Conservation (phyloP, 805 yeast species). For the Candida cerambycidarum region DNA sequence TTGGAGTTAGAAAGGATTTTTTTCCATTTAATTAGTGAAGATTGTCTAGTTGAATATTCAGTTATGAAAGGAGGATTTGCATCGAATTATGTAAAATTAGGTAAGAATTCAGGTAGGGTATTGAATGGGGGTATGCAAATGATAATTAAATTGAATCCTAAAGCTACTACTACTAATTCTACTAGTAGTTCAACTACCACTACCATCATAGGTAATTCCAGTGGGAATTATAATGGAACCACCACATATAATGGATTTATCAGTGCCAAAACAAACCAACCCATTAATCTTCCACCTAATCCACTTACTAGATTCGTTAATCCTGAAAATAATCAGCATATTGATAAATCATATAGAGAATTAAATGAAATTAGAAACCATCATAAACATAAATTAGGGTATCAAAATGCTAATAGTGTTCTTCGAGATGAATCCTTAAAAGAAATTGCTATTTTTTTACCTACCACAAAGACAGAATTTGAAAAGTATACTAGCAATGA, state of each 20-base stretch:
- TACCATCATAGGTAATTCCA: neutral
- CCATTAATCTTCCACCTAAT: slow-evolving; percentile 22
- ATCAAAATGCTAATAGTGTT: slow-evolving; percentile 23
- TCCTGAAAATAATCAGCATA: slow-evolving; percentile 20
- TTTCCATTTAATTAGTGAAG: slow-evolving; percentile 68
- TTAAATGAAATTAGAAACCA: slow-evolving; percentile 44
- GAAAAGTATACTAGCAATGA: slow-evolving; percentile 36
- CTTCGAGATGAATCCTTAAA: slow-evolving; percentile 38
- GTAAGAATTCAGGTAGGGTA: slow-evolving; percentile 53
- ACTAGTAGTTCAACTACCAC: neutral
- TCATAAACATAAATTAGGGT: slow-evolving; percentile 41
- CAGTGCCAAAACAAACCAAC: slow-evolving; percentile 16
- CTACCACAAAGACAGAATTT: slow-evolving; percentile 50
- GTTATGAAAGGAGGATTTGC: slow-evolving; percentile 78
- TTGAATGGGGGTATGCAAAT: slow-evolving; percentile 46
- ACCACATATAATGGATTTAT: slow-evolving; percentile 13
- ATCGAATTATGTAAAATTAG: slow-evolving; percentile 66
- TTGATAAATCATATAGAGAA: slow-evolving; percentile 30
- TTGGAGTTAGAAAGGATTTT: slow-evolving; percentile 79
- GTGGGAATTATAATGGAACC: neutral
- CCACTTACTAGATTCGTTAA: slow-evolving; percentile 17
- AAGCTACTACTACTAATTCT: neutral
- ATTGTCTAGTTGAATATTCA: slow-evolving; percentile 68
- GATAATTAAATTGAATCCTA: slow-evolving; percentile 46
- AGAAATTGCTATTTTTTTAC: slow-evolving; percentile 57